Evolutionary conservation across 495 filamentous ascomycete species (phyloP).

Genomic region (Talaromyces ruber): DNA sequence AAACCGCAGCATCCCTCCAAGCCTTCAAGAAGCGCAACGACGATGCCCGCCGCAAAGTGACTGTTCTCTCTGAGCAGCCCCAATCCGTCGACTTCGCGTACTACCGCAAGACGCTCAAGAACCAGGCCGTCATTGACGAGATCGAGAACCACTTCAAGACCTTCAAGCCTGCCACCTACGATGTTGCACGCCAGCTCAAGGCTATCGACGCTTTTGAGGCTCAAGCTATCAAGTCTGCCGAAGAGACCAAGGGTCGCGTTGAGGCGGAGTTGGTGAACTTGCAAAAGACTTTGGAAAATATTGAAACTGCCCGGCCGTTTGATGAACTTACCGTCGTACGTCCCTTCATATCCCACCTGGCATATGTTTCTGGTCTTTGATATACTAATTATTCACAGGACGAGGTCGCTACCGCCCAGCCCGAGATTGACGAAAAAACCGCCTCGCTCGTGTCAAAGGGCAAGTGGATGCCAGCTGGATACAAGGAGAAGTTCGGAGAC

Average conservation of each 20-base stretch:
- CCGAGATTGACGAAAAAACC: slow-evolving; percentile 94
- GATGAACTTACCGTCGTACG: slow-evolving; percentile 96
- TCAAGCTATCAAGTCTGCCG: slow-evolving; percentile 91
- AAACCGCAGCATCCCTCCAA: slow-evolving; percentile 80
- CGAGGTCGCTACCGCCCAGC: slow-evolving; percentile 84
- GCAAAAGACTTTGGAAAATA: slow-evolving; percentile 90
- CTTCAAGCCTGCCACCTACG: slow-evolving; percentile 89
- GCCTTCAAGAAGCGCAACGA: slow-evolving; percentile 99
- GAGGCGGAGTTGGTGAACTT: slow-evolving; percentile 87
- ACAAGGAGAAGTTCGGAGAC: slow-evolving; percentile 99
- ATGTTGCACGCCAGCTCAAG: slow-evolving; percentile 86
- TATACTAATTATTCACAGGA: slow-evolving; percentile 47
- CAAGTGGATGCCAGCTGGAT: slow-evolving; percentile 94
- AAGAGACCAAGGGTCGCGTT: slow-evolving; percentile 91
- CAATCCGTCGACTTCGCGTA: slow-evolving; percentile 83
- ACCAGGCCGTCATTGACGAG: slow-evolving; percentile 88
- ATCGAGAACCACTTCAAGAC: slow-evolving; percentile 85
- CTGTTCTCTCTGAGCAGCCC: slow-evolving; percentile 65
- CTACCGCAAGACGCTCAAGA: slow-evolving; percentile 89
- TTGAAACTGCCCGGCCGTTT: slow-evolving; percentile 90
- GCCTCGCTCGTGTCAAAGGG: slow-evolving; percentile 88
- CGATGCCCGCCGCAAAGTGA: slow-evolving; percentile 88
- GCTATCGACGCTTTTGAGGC: slow-evolving; percentile 96
- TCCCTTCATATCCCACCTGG: slow-evolving; percentile 18
- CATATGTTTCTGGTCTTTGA: background rate